phyloP scores from a whole-genome alignment of 768 basidiomycete species.

The Amanita pseudoporphyria region DNA sequence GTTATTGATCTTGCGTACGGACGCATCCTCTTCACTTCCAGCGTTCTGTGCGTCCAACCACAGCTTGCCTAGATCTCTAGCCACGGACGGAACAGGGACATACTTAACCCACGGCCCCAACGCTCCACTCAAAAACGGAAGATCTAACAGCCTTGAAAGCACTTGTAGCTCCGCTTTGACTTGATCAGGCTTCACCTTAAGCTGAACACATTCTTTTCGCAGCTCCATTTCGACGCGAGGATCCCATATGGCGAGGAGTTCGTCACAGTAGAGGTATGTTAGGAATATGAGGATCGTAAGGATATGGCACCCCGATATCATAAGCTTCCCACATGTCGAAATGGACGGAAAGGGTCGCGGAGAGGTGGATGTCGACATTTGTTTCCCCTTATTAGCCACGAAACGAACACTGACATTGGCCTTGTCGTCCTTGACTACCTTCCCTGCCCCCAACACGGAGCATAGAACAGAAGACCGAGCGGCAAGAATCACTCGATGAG shows the following conservation, averaged over 20 bases:
- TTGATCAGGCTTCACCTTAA: conserved; percentile 32
- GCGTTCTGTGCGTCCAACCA: conserved; percentile 24
- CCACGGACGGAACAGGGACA: conserved; percentile 36
- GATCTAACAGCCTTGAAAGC: conserved; percentile 48
- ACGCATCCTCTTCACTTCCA: background rate
- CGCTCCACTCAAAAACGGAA: conserved; percentile 43
- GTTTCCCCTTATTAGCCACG: conserved; percentile 14
- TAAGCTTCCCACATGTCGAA: conserved; percentile 20
- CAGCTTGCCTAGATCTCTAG: conserved; percentile 38
- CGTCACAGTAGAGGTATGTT: conserved; percentile 84
- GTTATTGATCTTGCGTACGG: conserved; percentile 1
- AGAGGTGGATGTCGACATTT: background rate
- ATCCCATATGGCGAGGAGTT: conserved; percentile 79
- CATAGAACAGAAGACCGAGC: conserved; percentile 43
- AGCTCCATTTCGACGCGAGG: conserved; percentile 44
- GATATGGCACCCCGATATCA: conserved; percentile 47
- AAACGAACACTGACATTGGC: conserved; percentile 11
- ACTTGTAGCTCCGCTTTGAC: conserved; percentile 56
- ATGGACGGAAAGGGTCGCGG: background rate
- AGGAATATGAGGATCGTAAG: conserved; percentile 68
- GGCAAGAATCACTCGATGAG: conserved; percentile 57
- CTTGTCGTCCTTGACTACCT: conserved; percentile 8
- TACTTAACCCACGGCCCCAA: conserved; percentile 57
- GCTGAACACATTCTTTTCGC: conserved; percentile 24
- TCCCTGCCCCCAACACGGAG: conserved; percentile 28